phyloP scores from a whole-genome alignment of 495 filamentous ascomycete species.

The Trichodelitschia bisporula region DNA sequence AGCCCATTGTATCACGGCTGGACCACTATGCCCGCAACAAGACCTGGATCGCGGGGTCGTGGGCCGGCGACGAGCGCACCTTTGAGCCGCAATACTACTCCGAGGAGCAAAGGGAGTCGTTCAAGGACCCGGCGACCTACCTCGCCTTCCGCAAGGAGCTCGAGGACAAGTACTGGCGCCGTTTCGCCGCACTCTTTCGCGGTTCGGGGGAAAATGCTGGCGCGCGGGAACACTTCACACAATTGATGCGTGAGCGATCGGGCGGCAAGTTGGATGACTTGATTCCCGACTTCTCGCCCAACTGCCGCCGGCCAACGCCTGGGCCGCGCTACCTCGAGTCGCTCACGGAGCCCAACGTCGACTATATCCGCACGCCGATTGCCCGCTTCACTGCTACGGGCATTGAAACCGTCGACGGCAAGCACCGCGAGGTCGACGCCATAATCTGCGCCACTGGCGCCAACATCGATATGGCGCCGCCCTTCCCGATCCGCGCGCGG shows the following conservation, averaged over 20 bases:
- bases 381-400: constrained; percentile 9
- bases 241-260: constrained; percentile 22
- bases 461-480: constrained; percentile 23
- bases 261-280: constrained; percentile 24
- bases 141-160: constrained; percentile 23
- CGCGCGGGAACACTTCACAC: constrained; percentile 4
- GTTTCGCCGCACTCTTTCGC: constrained; percentile 24
- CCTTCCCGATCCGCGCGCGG: constrained; percentile 20
- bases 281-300: constrained; percentile 9
- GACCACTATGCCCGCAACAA: constrained; percentile 40
- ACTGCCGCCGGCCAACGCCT: constrained; percentile 11
- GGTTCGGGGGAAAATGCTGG: constrained; percentile 6
- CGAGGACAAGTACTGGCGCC: constrained; percentile 31
- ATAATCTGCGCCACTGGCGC: constrained; percentile 25
- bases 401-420: constrained; percentile 9
- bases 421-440: constrained; percentile 12
- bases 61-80: constrained; percentile 17
- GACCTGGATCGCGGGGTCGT: constrained; percentile 43
- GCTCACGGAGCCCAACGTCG: constrained; percentile 11
- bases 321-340: constrained; percentile 15
- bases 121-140: constrained; percentile 24
- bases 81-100: constrained; percentile 25
- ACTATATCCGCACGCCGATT: constrained; percentile 11
- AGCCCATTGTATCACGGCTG: constrained; percentile 29
- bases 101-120: constrained; percentile 22